Evolutionary conservation across 805 yeast genomes (phyloP).

Genomic region (Grigorovia jiainica): DNA sequence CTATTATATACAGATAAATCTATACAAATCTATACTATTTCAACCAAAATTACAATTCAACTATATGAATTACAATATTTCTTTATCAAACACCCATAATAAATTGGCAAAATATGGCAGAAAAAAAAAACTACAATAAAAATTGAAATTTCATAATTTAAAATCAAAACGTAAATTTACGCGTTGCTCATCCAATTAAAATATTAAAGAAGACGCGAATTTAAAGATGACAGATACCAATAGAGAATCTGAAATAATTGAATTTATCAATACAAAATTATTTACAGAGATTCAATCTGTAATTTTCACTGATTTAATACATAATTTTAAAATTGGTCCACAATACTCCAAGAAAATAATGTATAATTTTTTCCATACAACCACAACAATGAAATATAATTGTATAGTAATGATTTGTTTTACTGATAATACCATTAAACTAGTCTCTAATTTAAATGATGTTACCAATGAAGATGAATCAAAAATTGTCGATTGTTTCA

Average conservation of each 20-base stretch:
- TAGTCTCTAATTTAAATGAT: constrained; percentile 14
- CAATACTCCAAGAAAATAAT: constrained; percentile 20
- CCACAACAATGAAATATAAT: constrained; percentile 16
- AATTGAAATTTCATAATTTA: too few relatives aligned
- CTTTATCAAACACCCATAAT: too few relatives aligned
- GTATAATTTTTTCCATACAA: constrained; percentile 21
- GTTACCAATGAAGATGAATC: constrained; percentile 6
- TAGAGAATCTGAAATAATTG: background rate
- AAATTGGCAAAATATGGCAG: too few relatives aligned
- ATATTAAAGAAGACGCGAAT: too few relatives aligned
- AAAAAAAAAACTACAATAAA: too few relatives aligned
- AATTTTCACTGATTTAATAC: constrained; percentile 22
- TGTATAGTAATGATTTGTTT: constrained; percentile 21
- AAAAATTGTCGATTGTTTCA: constrained; percentile 23
- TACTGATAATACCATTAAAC: constrained; percentile 12
- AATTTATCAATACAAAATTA: constrained; percentile 17
- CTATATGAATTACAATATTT: too few relatives aligned
- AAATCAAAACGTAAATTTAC: too few relatives aligned
- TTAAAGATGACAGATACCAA: background rate
- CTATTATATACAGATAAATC: too few relatives aligned
- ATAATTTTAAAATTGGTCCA: constrained; percentile 18
- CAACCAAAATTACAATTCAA: too few relatives aligned
- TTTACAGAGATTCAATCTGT: constrained; percentile 22
- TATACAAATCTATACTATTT: too few relatives aligned
- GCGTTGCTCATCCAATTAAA: too few relatives aligned